Conservation (phyloP, 441 rosid genomes). For the Bruguiera hainesii region DNA sequence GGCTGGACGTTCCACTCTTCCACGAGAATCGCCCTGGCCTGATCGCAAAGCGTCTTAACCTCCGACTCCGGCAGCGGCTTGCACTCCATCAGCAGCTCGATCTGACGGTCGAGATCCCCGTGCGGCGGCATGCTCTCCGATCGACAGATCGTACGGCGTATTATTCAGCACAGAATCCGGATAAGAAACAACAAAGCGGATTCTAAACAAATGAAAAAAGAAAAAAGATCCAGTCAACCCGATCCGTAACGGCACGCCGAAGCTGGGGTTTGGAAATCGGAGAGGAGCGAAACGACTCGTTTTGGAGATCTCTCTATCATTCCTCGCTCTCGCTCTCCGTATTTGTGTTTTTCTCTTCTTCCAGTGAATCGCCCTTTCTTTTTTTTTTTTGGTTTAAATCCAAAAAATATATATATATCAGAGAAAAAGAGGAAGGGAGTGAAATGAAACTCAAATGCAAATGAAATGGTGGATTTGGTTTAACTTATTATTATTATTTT, state of each 20-base stretch:
- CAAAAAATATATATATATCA: neutral
- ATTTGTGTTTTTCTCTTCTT: neutral
- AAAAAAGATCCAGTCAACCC: neutral
- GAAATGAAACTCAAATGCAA: conserved; percentile 51
- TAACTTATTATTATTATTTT: neutral
- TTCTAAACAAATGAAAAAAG: neutral
- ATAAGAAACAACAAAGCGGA: neutral
- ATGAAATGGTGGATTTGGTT: conserved; percentile 23
- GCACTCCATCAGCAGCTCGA: conserved; percentile 97
- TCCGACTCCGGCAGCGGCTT: conserved; percentile 85
- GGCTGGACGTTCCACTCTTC: conserved; percentile 99
- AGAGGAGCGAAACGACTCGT: conserved; percentile 19
- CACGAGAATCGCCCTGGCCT: conserved; percentile 86
- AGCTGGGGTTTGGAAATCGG: conserved; percentile 13
- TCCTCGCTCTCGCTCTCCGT: conserved; percentile 18
- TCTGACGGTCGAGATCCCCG: conserved; percentile 97
- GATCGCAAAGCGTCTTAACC: conserved; percentile 92
- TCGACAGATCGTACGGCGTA: conserved; percentile 12
- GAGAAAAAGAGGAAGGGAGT: neutral
- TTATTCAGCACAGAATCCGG: neutral
- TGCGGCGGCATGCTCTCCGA: conserved; percentile 62
- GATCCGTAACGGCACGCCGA: conserved; percentile 10
- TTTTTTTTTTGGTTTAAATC: conserved; percentile 1
- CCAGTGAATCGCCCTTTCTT: neutral
- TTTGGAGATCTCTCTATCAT: conserved; percentile 32